Percentiles rank a stretch among this genome's conserved stretches.
Conservation (phyloP, 73 alveolate species). For the Durusdinium trenchii region DNA sequence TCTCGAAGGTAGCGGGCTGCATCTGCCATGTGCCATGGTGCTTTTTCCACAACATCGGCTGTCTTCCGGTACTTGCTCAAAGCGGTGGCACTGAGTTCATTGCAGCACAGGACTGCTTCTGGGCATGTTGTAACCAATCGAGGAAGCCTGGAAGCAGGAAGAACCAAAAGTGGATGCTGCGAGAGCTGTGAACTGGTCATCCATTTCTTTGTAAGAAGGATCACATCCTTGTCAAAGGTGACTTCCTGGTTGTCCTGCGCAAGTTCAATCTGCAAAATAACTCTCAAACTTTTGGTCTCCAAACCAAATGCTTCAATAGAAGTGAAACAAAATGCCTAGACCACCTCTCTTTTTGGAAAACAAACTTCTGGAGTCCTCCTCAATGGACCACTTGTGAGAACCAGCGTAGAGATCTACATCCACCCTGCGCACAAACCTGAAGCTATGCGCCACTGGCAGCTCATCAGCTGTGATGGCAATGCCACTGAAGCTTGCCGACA, state of each 20-base stretch:
- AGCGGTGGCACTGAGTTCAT: background rate
- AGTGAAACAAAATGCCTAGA: too few species aligned
- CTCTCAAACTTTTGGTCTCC: too few species aligned
- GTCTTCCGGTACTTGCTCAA: constrained; percentile 14
- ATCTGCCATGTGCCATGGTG: background rate
- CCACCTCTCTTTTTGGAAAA: background rate
- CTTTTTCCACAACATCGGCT: background rate
- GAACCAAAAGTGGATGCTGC: background rate
- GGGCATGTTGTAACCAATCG: background rate
- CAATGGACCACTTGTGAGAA: background rate
- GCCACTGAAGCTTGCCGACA: background rate
- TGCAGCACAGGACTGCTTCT: background rate
- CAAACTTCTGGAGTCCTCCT: background rate
- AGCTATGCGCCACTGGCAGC: background rate
- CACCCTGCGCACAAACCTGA: background rate
- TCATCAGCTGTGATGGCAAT: background rate
- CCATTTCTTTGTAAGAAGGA: background rate
- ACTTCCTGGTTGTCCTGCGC: too few species aligned
- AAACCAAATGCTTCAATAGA: too few species aligned
- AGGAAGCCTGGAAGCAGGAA: background rate
- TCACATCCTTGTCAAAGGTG: too few species aligned
- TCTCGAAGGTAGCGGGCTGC: background rate
- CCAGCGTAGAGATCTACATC: background rate
- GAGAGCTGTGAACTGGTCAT: background rate
- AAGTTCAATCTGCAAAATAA: background rate